Base-by-base conservation (phyloP, 2,329 filamentous ascomycete genomes). In the Talaromyces albobiverticillius region DNA sequence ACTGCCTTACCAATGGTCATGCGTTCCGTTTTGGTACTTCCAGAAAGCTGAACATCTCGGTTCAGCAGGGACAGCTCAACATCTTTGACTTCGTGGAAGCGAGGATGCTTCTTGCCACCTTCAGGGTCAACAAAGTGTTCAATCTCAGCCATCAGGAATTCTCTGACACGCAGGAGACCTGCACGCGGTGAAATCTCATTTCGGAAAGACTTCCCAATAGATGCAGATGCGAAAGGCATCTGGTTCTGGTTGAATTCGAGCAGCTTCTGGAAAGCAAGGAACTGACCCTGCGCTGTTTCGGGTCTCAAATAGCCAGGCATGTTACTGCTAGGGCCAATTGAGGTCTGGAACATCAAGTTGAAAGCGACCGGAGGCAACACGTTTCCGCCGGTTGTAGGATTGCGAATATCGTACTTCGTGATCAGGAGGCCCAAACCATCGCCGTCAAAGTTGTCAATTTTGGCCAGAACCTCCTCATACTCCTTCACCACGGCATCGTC, bases 131-230 rank as follows among this genome's bases (percentile, higher is more conserved):
- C 94, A 69, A 90, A 99, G 74, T 99, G 94, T 78, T 99, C 94
- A 64, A 99, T 96, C 76, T 99, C 94, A 22, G 93, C 94, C 94
- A 99, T 97, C 64, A 96, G 76, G 77, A 99, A 97, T 73, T 99
- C 94, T 64, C 94, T 89, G 41, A 99, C 94, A 64, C 94, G 88
- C 55, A 99, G 77, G 38, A 99, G 85, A 75, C 94, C 94, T 60
- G 90, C 84, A 53, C 94, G 85, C 9, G 94, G 94, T 0, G 94
- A 96, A 64, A 99, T 96, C 70, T 99, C 94, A 71, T 99, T 99
- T 66, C 94, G 86, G 82, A 96, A 97, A 1, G 93, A 96, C 76
- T 96, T 96, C 74, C 94, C 94, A 70, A 99, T 95, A 36, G 90
- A 95, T 45, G 94, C 94, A 47, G 93, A 97, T 13, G 94, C 94